A percentile compares a stretch with the other conserved stretches of the same genome.
Evolutionary conservation across 305 asterid genomes (phyloP).

Genomic region (Solanum chacoense): DNA sequence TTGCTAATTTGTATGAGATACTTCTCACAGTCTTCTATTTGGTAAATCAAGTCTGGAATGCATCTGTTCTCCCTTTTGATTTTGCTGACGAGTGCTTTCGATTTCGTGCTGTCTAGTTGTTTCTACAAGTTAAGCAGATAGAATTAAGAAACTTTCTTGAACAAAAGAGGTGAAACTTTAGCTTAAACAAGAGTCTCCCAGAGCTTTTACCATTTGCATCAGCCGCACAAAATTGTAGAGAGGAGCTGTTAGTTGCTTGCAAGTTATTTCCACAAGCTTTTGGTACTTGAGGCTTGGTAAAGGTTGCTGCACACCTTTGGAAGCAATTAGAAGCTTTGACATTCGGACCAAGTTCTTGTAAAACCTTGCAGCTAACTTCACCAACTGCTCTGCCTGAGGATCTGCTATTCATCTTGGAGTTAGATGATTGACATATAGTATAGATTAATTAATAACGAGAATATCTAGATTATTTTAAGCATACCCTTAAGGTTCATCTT

Average conservation of each 20-base stretch:
- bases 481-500: conserved; percentile 67
- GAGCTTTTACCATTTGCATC: conserved; percentile 54
- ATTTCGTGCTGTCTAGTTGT: conserved; percentile 47
- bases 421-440: background rate
- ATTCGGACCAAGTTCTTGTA: conserved; percentile 64
- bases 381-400: conserved; percentile 62
- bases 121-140: conserved; percentile 26
- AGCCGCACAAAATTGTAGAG: conserved; percentile 51
- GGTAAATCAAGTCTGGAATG: conserved; percentile 78
- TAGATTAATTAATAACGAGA: background rate
- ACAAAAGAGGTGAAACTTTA: background rate
- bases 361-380: conserved; percentile 54
- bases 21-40: conserved; percentile 79
- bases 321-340: conserved; percentile 53
- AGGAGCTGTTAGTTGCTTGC: conserved; percentile 66
- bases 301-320: conserved; percentile 61
- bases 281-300: conserved; percentile 59
- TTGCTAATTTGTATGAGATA: conserved; percentile 75
- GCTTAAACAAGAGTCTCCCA: background rate
- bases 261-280: conserved; percentile 74
- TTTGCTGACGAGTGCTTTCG: conserved; percentile 49
- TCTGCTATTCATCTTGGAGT: conserved; percentile 29
- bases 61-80: conserved; percentile 85
- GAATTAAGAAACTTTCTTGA: background rate
- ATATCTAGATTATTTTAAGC: conserved; percentile 10